Evolutionary conservation across 176 grass and related monocot genomes (phyloP).

Genomic region (Musa troglodytarum): DNA sequence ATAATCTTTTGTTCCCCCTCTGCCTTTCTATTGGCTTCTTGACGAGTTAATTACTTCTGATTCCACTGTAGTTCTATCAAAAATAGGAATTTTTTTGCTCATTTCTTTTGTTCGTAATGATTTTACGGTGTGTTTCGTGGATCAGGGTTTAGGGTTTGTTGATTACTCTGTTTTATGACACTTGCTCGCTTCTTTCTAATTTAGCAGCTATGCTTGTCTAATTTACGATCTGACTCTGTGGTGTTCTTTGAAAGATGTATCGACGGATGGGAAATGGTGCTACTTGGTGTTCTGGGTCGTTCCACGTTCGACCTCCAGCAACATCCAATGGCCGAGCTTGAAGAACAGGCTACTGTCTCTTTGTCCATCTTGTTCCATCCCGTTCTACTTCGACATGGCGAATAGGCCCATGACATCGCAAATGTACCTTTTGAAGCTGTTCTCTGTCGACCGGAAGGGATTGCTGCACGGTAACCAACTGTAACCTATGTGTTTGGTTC

Average conservation of each 20-base stretch:
- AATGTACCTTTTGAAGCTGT: slow-evolving; percentile 74
- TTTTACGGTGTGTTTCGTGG: not conserved
- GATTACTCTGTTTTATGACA: not conserved
- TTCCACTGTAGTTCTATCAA: not conserved
- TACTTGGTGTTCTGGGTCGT: slow-evolving; percentile 85
- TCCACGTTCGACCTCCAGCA: slow-evolving; percentile 45
- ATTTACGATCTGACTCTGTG: slow-evolving; percentile 7
- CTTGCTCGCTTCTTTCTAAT: too few relatives aligned
- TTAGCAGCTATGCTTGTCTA: too few relatives aligned
- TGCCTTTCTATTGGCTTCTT: not conserved
- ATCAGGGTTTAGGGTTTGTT: not conserved
- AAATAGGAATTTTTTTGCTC: not conserved
- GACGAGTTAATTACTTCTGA: not conserved
- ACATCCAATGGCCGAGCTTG: slow-evolving; percentile 61
- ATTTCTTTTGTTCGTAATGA: too few relatives aligned
- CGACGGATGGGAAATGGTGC: slow-evolving; percentile 88
- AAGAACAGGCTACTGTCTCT: slow-evolving; percentile 69
- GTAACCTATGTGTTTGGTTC: not conserved
- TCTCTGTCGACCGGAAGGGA: slow-evolving; percentile 64
- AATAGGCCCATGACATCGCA: slow-evolving; percentile 29
- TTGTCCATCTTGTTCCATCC: slow-evolving; percentile 53
- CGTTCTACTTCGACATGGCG: slow-evolving; percentile 57
- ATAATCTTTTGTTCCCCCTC: not conserved
- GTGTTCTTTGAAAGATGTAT: slow-evolving; percentile 42
- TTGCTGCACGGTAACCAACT: slow-evolving; percentile 63